Evolutionary conservation across 1,139 yeast species (phyloP).

Genomic region (Waltiozyma sp.): DNA sequence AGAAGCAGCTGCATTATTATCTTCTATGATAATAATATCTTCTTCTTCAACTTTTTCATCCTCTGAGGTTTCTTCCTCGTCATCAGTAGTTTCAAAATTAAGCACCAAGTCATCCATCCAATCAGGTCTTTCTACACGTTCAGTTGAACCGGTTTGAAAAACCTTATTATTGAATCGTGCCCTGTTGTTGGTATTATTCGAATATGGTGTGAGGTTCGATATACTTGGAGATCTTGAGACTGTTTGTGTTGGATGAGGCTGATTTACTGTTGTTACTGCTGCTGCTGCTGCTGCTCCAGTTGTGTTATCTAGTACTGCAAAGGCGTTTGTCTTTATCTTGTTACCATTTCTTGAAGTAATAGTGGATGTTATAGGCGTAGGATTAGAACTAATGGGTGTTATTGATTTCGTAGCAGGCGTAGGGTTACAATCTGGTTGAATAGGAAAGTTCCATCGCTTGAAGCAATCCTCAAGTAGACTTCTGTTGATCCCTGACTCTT

Average conservation of each 20-base stretch:
- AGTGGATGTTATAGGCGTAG: neutral
- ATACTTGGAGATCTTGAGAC: neutral
- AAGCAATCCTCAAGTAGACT: constrained; percentile 11
- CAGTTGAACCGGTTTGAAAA: constrained; percentile 1
- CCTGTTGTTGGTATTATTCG: neutral
- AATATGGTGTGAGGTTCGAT: neutral
- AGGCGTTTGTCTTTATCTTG: neutral
- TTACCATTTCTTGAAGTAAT: neutral
- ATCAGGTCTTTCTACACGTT: constrained; percentile 11
- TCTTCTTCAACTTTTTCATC: constrained; percentile 2
- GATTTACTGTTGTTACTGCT: neutral
- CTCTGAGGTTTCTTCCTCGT: constrained; percentile 1
- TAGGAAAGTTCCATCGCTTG: constrained; percentile 12
- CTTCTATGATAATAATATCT: constrained; percentile 1
- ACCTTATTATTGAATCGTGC: constrained; percentile 6
- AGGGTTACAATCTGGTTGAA: constrained; percentile 3
- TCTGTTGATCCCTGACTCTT: constrained; percentile 9
- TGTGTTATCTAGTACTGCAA: neutral
- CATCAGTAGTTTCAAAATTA: constrained; percentile 14
- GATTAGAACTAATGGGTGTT: neutral
- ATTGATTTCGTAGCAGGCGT: neutral
- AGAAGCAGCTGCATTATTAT: neutral
- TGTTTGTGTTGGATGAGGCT: constrained; percentile 2
- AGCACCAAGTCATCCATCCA: constrained; percentile 16
- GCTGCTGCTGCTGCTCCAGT: neutral